Conservation (phyloP, 495 filamentous ascomycete species). For the Cercophora newfieldiana region DNA sequence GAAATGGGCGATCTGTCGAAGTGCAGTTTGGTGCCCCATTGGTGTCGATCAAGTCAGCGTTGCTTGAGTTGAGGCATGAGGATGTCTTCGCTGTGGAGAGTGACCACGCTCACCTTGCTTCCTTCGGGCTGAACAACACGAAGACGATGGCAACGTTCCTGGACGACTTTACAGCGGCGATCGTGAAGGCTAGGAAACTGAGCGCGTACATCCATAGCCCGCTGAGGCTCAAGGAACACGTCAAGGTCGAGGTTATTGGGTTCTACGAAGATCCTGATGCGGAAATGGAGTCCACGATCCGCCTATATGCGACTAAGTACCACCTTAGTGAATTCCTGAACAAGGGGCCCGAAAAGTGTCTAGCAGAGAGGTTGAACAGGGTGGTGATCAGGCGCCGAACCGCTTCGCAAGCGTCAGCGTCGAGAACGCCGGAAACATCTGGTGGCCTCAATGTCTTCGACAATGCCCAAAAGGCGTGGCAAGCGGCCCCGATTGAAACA, state of each 20-base stretch:
- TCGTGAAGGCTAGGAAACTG: constrained; percentile 44
- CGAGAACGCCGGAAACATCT: background rate
- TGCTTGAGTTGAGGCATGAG: constrained; percentile 57
- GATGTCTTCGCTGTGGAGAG: constrained; percentile 57
- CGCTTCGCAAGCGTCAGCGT: background rate
- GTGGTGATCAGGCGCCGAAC: constrained; percentile 26
- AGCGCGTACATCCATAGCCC: constrained; percentile 42
- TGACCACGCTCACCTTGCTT: constrained; percentile 58
- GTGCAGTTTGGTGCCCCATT: constrained; percentile 57
- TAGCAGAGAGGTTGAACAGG: constrained; percentile 42
- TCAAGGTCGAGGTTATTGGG: constrained; percentile 60
- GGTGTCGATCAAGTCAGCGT: constrained; percentile 61
- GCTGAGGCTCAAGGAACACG: constrained; percentile 50
- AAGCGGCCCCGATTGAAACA: background rate
- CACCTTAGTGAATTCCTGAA: constrained; percentile 50
- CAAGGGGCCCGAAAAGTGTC: constrained; percentile 45
- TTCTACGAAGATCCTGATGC: constrained; percentile 59
- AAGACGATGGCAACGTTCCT: constrained; percentile 53
- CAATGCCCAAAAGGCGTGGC: constrained; percentile 26
- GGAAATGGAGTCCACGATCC: constrained; percentile 42
- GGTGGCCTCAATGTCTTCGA: constrained; percentile 23
- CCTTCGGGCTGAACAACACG: constrained; percentile 55
- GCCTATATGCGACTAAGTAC: constrained; percentile 56
- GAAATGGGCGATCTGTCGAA: constrained; percentile 25
- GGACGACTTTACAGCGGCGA: constrained; percentile 46